Percentiles rank a stretch among this genome's conserved stretches.
Evolutionary conservation across 148 eudicot genomes (phyloP).

Genomic region (Arctostaphylos glauca): DNA sequence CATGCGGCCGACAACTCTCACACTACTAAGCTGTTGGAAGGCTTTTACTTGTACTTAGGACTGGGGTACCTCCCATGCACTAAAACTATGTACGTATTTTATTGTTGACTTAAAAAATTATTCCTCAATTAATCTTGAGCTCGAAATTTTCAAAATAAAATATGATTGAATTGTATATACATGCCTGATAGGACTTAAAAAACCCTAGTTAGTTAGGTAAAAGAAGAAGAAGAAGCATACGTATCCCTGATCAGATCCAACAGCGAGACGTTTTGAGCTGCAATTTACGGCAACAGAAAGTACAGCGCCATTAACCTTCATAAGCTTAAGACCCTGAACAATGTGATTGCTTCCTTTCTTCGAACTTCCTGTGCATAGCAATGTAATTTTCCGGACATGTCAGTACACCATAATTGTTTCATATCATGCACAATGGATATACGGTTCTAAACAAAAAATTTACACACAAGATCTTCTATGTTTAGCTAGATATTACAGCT

Average conservation of each 20-base stretch:
- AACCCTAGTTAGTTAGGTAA: neutral
- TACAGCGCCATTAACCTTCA: constrained; percentile 74
- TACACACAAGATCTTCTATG: neutral
- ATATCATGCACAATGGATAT: neutral
- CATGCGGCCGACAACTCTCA: too few species aligned
- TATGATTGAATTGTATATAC: too few species aligned
- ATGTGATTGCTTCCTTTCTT: constrained; percentile 79
- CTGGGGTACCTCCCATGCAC: too few species aligned
- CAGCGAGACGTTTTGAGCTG: constrained; percentile 59
- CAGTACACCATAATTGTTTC: neutral
- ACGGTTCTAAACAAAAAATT: neutral
- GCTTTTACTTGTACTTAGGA: too few species aligned
- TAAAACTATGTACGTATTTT: too few species aligned
- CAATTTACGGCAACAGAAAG: constrained; percentile 45
- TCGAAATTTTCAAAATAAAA: too few species aligned
- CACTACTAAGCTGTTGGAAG: too few species aligned
- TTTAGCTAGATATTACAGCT: neutral
- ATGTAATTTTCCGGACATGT: neutral
- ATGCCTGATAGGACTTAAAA: neutral
- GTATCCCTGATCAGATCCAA: constrained; percentile 89
- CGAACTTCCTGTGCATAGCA: constrained; percentile 53
- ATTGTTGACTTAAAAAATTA: too few species aligned
- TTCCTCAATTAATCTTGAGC: too few species aligned
- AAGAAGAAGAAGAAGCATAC: constrained; percentile 43
- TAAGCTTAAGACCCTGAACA: constrained; percentile 53